Percentiles rank a stretch among this genome's conserved stretches.
Conservation (phyloP, 345 rosid genomes). For the Erucastrum elatum region DNA sequence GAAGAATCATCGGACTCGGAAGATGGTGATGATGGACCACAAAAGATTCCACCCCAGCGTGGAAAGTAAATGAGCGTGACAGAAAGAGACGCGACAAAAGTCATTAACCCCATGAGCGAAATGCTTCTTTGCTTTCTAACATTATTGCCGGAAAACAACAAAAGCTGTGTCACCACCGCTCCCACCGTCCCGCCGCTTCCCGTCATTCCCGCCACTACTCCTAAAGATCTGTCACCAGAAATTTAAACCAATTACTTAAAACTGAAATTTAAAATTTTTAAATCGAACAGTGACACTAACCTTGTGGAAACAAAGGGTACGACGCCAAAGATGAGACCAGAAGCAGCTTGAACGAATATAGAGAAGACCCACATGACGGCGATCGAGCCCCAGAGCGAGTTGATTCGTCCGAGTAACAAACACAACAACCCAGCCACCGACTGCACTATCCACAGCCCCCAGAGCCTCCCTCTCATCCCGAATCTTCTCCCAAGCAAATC, state of each 20-base stretch:
- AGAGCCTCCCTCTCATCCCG: slow-evolving; percentile 81
- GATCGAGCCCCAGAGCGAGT: slow-evolving; percentile 59
- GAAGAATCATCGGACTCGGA: background rate
- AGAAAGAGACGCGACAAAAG: slow-evolving; percentile 52
- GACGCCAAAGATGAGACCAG: slow-evolving; percentile 81
- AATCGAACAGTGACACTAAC: slow-evolving; percentile 26
- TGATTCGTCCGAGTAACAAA: slow-evolving; percentile 56
- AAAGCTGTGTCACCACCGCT: slow-evolving; percentile 64
- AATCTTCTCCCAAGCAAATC: slow-evolving; percentile 55
- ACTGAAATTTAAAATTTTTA: background rate
- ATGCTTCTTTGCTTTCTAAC: slow-evolving; percentile 63
- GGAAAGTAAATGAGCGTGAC: slow-evolving; percentile 60
- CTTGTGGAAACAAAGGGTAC: slow-evolving; percentile 83
- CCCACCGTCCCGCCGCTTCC: slow-evolving; percentile 85
- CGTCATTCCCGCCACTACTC: slow-evolving; percentile 82
- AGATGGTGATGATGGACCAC: slow-evolving; percentile 39
- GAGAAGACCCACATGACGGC: slow-evolving; percentile 65
- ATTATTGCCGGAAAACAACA: slow-evolving; percentile 62
- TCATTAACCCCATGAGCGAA: slow-evolving; percentile 84
- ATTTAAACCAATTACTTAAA: background rate
- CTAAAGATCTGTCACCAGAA: slow-evolving; percentile 58
- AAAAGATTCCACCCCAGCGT: slow-evolving; percentile 63
- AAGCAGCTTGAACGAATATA: slow-evolving; percentile 75
- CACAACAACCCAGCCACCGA: slow-evolving; percentile 67
- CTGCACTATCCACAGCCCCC: slow-evolving; percentile 78